phyloP scores from a whole-genome alignment of 148 eudicot species.

The Nepenthes mirabilis region DNA sequence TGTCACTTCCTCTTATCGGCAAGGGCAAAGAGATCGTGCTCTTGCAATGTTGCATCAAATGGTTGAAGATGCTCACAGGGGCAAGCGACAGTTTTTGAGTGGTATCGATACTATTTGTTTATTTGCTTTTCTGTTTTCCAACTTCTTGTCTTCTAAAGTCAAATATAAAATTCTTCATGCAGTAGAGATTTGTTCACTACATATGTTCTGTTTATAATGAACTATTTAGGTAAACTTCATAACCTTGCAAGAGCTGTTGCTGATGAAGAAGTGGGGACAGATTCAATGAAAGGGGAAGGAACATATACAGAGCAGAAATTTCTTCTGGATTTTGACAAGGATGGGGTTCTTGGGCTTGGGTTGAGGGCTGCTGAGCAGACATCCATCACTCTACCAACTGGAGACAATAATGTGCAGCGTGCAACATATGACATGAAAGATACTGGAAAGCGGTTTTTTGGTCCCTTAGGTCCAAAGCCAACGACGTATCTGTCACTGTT shows the following conservation, averaged over 20 bases:
- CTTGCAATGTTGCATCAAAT: constrained; percentile 88
- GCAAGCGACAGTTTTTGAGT: constrained; percentile 92
- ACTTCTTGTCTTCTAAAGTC: neutral
- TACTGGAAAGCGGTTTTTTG: constrained; percentile 65
- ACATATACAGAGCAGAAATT: constrained; percentile 31
- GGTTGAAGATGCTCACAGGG: constrained; percentile 99
- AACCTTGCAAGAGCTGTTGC: constrained; percentile 97
- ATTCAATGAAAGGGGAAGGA: constrained; percentile 36
- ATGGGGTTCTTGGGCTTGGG: constrained; percentile 80
- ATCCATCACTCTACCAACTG: constrained; percentile 23
- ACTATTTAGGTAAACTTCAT: constrained; percentile 79
- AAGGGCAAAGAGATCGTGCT: constrained; percentile 88
- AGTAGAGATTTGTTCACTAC: neutral
- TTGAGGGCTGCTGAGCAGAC: constrained; percentile 44
- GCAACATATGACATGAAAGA: constrained; percentile 55
- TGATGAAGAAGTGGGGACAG: constrained; percentile 76
- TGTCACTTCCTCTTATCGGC: constrained; percentile 33
- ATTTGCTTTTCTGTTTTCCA: constrained; percentile 2
- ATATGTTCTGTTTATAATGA: neutral
- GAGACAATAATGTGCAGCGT: constrained; percentile 35
- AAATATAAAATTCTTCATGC: neutral
- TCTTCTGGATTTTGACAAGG: constrained; percentile 32
- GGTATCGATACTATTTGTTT: constrained; percentile 25
- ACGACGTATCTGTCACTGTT: constrained; percentile 90
- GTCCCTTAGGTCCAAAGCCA: constrained; percentile 58